Evolutionary conservation across 257 asterid genomes (phyloP), one percentile per base, ranked within the genome.

Genomic region (Solanum gandarillasii): DNA sequence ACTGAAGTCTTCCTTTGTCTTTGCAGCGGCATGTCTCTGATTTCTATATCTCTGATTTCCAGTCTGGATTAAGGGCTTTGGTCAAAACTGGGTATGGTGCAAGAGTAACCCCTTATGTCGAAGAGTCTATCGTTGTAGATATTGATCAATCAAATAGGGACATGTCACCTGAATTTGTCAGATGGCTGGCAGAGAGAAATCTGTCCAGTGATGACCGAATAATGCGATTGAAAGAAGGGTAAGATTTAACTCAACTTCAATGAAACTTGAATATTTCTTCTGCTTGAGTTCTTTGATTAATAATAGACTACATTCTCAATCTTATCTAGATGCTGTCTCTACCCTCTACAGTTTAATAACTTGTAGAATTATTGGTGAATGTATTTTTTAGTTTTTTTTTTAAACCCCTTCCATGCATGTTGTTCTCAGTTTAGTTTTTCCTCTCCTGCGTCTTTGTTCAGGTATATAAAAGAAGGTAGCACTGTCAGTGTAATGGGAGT

Each of bases 381-480:
- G 62, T 18, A 52, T 52, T 52, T 52, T 52, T 52, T 52, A 18
- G 62, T 6, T 16, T 52, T 52, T 52, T 52, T 52, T 52, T 52
- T 16, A 16, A 52, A 52, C n/a, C 23, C n/a, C 62, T 52, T 20
- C 23, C 62, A 52, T 52, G n/a, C 62, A 52, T 52, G n/a, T 52
- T 52, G 62, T 52, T 18, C 62, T 52, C 62, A 55, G 65, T 55
- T 18, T 55, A 55, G n/a, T 55, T 18, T 55, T 55, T 55, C n/a
- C 65, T 6, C 10, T 6, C 65, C 65, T 0, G 1, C n/a, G 1
- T 55, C 65, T 55, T 18, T 55, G 65, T 18, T 55, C 88, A 96
- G 98, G 95, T 94, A 94, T 75, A 93, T 96, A 12, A 96, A 94
- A 91, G 99, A 96, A 91, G 99, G 99, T 74, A 95, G 96, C 90